These are phyloP conservation scores for Xylaria venustula DNA, from an alignment of 495 filamentous ascomycete genomes.

Conservation along the genomic window DNA sequence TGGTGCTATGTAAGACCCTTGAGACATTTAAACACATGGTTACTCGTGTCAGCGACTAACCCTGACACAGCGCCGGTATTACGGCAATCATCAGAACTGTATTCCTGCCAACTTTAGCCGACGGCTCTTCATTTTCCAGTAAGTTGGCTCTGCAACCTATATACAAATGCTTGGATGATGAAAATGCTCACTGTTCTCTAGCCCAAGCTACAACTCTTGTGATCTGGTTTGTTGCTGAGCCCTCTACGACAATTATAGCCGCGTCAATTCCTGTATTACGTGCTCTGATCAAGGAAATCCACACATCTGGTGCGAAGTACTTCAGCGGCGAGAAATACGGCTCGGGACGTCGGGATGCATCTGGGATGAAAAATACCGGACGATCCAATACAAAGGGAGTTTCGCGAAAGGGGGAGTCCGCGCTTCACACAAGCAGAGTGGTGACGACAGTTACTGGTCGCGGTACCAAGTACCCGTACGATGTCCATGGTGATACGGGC, in stretches of 20 bases:
- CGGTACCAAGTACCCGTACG: slow-evolving; percentile 11
- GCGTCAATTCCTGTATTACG: slow-evolving; percentile 38
- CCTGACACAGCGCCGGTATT: slow-evolving; percentile 2
- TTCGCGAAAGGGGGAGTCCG: neutral
- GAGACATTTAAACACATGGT: neutral
- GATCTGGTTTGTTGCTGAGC: slow-evolving; percentile 35
- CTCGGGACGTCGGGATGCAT: slow-evolving; percentile 4
- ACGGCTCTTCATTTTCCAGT: neutral
- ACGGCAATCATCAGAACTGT: neutral
- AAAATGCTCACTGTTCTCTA: neutral
- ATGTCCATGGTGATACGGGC: slow-evolving; percentile 20
- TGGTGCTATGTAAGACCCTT: slow-evolving; percentile 32
- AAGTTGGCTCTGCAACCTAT: neutral
- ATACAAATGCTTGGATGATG: neutral
- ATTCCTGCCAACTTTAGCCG: neutral
- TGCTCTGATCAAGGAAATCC: slow-evolving; percentile 31
- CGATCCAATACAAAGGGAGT: slow-evolving; percentile 2
- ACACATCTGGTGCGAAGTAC: slow-evolving; percentile 19
- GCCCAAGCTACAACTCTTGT: slow-evolving; percentile 18
- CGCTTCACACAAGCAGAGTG: slow-evolving; percentile 20
- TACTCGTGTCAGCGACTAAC: neutral
- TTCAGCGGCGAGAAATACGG: slow-evolving; percentile 21
- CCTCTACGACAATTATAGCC: slow-evolving; percentile 35
- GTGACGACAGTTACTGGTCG: slow-evolving; percentile 17
- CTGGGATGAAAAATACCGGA: neutral